Evolutionary conservation across 148 eudicot species (phyloP).

Genomic region (Chenopodium formosanum): DNA sequence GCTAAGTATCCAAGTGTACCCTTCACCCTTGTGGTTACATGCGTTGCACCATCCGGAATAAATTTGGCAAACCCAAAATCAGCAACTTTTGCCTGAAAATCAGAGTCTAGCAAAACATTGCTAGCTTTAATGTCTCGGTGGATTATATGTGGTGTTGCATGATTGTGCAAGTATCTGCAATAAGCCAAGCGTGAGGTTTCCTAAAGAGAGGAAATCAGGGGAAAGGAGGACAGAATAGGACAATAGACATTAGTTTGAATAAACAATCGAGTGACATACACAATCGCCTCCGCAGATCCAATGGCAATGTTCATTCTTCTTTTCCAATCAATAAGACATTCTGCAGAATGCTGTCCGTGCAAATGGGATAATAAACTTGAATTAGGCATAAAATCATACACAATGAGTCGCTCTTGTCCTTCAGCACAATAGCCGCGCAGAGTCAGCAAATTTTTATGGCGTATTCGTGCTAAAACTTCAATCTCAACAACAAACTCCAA

Average conservation of each 20-base stretch:
- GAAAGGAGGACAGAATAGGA: neutral
- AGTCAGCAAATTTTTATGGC: constrained; percentile 74
- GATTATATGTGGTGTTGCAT: constrained; percentile 88
- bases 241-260: neutral
- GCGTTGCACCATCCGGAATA: constrained; percentile 72
- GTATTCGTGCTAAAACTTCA: constrained; percentile 78
- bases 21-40: constrained; percentile 66
- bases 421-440: constrained; percentile 91
- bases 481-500: constrained; percentile 78
- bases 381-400: constrained; percentile 87
- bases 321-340: constrained; percentile 81
- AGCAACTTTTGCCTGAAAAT: constrained; percentile 72
- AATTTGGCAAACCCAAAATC: constrained; percentile 85
- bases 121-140: constrained; percentile 94
- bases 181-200: neutral
- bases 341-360: constrained; percentile 84
- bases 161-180: constrained; percentile 79
- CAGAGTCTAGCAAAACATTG: constrained; percentile 74
- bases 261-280: constrained; percentile 42
- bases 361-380: constrained; percentile 82
- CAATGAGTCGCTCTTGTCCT: constrained; percentile 91
- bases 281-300: constrained; percentile 88
- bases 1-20: constrained; percentile 80
- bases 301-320: constrained; percentile 78
- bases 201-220: neutral